These are phyloP conservation scores for Mycena galopus DNA, from an alignment of 768 basidiomycete genomes.

Conservation along the genomic window DNA sequence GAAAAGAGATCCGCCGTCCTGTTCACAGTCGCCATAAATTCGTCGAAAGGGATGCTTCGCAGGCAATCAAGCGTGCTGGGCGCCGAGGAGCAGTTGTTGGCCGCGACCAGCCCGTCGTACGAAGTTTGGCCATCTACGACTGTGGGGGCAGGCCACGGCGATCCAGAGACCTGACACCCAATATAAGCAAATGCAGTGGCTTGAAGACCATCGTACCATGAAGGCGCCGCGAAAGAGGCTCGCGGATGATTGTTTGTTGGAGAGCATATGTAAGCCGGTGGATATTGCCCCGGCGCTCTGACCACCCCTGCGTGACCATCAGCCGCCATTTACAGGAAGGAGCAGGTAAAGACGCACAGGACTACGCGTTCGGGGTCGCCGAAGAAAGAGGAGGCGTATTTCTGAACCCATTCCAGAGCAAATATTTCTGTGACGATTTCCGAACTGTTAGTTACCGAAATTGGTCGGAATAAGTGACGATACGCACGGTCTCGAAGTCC, in stretches of 20 bases:
- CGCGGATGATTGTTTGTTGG: constrained; percentile 9
- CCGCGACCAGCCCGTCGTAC: not conserved
- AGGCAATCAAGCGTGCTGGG: constrained; percentile 51
- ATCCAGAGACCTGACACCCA: not conserved
- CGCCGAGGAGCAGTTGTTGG: constrained; percentile 41
- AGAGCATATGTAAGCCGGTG: not conserved
- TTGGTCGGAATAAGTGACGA: not conserved
- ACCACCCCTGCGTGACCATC: constrained; percentile 2
- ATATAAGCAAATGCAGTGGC: too few species aligned
- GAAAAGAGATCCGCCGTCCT: constrained; percentile 46
- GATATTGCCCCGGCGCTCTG: constrained; percentile 28
- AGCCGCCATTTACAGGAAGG: not conserved
- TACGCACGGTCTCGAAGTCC: constrained; percentile 20
- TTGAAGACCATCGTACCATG: constrained; percentile 13
- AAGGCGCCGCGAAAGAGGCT: constrained; percentile 23
- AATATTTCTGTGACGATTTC: constrained; percentile 23
- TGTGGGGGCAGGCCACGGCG: not conserved
- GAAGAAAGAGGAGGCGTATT: not conserved
- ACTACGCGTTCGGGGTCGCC: not conserved
- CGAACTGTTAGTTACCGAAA: not conserved
- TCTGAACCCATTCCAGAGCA: constrained; percentile 22
- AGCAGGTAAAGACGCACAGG: not conserved
- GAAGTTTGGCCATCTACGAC: not conserved
- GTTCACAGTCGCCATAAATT: constrained; percentile 49
- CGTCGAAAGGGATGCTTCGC: constrained; percentile 45